Evolutionary conservation across 306 rosid species (phyloP).

Genomic region (Canavalia ensiformis): DNA sequence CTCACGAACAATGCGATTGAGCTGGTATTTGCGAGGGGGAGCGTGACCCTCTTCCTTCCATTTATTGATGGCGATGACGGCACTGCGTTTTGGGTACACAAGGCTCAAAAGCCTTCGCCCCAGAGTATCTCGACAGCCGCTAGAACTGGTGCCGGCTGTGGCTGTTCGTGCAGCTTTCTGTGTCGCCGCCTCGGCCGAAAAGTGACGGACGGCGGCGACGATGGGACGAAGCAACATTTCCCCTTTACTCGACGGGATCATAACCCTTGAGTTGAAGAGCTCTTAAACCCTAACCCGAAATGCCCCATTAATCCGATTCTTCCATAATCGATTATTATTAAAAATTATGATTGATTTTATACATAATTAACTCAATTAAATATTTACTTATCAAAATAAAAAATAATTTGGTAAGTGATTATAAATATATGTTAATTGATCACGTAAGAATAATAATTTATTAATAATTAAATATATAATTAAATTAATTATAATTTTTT

Average conservation of each 20-base stretch:
- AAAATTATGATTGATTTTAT: too few relatives aligned
- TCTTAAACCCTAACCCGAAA: constrained; percentile 5
- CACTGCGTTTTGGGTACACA: constrained; percentile 81
- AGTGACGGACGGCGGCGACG: constrained; percentile 58
- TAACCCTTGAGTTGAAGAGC: neutral
- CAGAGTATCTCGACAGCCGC: constrained; percentile 69
- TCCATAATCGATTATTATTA: too few relatives aligned
- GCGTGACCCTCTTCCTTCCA: constrained; percentile 89
- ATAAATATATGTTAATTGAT: too few relatives aligned
- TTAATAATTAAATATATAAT: too few relatives aligned
- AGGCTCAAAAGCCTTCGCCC: constrained; percentile 83
- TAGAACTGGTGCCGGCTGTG: constrained; percentile 21
- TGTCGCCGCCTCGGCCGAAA: constrained; percentile 55
- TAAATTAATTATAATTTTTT: too few relatives aligned
- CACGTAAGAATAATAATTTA: too few relatives aligned
- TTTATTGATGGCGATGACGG: constrained; percentile 72
- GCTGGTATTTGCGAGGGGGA: constrained; percentile 79
- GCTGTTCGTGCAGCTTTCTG: constrained; percentile 30
- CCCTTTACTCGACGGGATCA: neutral
- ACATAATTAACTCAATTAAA: too few relatives aligned
- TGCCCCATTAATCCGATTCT: too few relatives aligned
- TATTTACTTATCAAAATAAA: too few relatives aligned
- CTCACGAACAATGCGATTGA: constrained; percentile 89
- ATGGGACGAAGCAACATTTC: constrained; percentile 61
- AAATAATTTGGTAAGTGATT: too few relatives aligned